Evolutionary conservation across 2,329 filamentous ascomycete genomes (phyloP).

Genomic region (Alternaria sp.): DNA sequence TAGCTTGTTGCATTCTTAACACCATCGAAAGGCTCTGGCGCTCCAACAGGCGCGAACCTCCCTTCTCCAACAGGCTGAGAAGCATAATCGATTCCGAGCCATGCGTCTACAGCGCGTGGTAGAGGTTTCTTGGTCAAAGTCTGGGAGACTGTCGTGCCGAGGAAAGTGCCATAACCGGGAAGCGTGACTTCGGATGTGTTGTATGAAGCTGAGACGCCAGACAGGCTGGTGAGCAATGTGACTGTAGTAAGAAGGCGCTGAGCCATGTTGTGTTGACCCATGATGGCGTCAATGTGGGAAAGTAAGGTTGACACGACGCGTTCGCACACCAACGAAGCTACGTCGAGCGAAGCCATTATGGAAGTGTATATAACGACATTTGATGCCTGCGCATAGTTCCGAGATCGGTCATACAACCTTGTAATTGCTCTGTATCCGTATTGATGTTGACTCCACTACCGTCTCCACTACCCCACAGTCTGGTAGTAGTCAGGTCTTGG

Average conservation of each 20-base stretch:
- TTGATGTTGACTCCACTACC: background rate
- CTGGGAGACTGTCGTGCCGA: conserved; percentile 46
- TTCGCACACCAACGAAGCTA: background rate
- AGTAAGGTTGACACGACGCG: background rate
- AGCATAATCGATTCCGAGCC: conserved; percentile 59
- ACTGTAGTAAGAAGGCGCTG: conserved; percentile 10
- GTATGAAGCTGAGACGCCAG: background rate
- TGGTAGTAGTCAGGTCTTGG: conserved; percentile 5
- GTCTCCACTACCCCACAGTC: conserved; percentile 3
- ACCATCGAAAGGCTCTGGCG: conserved; percentile 51
- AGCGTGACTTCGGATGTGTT: conserved; percentile 28
- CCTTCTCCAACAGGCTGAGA: conserved; percentile 47
- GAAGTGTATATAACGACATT: background rate
- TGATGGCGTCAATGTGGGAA: conserved; percentile 6
- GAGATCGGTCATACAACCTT: conserved; percentile 8
- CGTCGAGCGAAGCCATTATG: background rate
- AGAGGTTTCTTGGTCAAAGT: conserved; percentile 49
- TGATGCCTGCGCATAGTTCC: background rate
- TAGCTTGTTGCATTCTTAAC: conserved; percentile 49
- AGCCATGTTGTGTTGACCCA: conserved; percentile 3
- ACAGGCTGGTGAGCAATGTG: background rate
- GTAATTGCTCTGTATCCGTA: background rate
- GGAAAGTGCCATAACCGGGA: conserved; percentile 51
- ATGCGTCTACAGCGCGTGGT: conserved; percentile 53
- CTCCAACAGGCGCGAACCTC: conserved; percentile 51